These are phyloP conservation scores for Waltergamsia citrina DNA, from an alignment of 2,329 filamentous ascomycete genomes.

Conservation along the genomic window DNA sequence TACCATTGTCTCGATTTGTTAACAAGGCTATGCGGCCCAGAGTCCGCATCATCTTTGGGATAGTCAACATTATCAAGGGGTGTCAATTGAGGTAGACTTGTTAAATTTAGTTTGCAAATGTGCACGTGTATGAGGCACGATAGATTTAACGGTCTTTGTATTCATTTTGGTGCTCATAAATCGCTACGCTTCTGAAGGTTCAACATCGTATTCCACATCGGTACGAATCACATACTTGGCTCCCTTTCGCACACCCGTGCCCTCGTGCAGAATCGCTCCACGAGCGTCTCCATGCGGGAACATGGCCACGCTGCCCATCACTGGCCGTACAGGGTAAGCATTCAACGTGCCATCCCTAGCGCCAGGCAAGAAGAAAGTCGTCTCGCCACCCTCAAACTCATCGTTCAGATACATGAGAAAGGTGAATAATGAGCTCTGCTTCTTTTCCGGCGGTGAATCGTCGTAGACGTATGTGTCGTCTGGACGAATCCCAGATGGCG, in stretches of 20 bases:
- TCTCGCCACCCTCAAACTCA: conserved; percentile 63
- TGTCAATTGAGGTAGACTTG: too few species aligned
- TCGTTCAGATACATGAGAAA: conserved; percentile 64
- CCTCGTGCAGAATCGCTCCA: conserved; percentile 58
- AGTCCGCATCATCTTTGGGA: too few species aligned
- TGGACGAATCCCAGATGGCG: conserved; percentile 53
- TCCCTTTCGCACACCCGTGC: conserved; percentile 58
- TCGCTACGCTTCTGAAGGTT: conserved; percentile 14
- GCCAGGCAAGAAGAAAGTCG: conserved; percentile 60
- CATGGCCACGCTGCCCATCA: conserved; percentile 59
- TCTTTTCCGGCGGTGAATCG: conserved; percentile 45
- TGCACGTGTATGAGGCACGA: too few species aligned
- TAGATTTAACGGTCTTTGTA: too few species aligned
- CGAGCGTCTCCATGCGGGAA: conserved; percentile 62
- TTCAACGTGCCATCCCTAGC: conserved; percentile 56
- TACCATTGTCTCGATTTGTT: too few species aligned
- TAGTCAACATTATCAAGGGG: too few species aligned
- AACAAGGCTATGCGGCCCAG: too few species aligned
- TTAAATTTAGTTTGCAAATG: too few species aligned
- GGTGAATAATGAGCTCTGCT: conserved; percentile 59
- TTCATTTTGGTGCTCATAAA: too few species aligned
- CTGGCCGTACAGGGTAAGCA: conserved; percentile 57
- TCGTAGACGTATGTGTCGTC: conserved; percentile 57
- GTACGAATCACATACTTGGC: conserved; percentile 62
- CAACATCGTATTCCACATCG: conserved; percentile 62